Conservation (phyloP, 306 rosid species). For the Cicer judaicum region DNA sequence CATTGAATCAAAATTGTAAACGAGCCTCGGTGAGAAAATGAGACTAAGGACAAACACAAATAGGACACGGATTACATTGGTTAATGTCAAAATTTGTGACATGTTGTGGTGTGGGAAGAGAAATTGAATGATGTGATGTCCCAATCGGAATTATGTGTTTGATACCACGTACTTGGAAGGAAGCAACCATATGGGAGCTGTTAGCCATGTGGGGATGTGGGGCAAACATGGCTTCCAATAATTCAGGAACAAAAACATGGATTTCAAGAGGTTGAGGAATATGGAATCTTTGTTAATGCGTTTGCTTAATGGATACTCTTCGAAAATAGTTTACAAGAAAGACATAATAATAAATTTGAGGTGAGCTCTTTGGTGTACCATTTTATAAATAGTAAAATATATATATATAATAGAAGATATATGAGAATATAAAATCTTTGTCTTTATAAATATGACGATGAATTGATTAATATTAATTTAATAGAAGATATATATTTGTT, state of each 20-base stretch:
- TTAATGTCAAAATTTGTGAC: slow-evolving; percentile 15
- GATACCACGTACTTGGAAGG: slow-evolving; percentile 22
- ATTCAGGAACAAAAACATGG: slow-evolving; percentile 27
- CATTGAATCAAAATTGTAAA: too few relatives aligned
- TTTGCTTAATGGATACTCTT: not conserved
- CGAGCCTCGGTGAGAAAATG: not conserved
- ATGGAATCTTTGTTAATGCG: slow-evolving; percentile 9
- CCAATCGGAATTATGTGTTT: slow-evolving; percentile 24
- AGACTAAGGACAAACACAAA: slow-evolving; percentile 3
- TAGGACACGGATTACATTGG: slow-evolving; percentile 27
- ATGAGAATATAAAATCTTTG: too few relatives aligned
- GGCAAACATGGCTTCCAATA: slow-evolving; percentile 39
- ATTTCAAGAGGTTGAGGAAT: not conserved
- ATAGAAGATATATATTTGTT: rapidly evolving
- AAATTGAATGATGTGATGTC: slow-evolving; percentile 36
- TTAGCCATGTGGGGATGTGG: slow-evolving; percentile 37
- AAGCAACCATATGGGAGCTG: slow-evolving; percentile 11
- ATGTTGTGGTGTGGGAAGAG: not conserved
- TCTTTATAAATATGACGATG: too few relatives aligned
- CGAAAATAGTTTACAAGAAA: too few relatives aligned
- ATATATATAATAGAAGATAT: too few relatives aligned
- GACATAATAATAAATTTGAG: too few relatives aligned
- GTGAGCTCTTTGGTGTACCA: too few relatives aligned
- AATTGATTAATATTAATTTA: too few relatives aligned
- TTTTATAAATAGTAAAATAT: too few relatives aligned